Evolutionary conservation across 2,329 filamentous ascomycete species (phyloP).

Genomic region (Scleromitrula shiraiana): DNA sequence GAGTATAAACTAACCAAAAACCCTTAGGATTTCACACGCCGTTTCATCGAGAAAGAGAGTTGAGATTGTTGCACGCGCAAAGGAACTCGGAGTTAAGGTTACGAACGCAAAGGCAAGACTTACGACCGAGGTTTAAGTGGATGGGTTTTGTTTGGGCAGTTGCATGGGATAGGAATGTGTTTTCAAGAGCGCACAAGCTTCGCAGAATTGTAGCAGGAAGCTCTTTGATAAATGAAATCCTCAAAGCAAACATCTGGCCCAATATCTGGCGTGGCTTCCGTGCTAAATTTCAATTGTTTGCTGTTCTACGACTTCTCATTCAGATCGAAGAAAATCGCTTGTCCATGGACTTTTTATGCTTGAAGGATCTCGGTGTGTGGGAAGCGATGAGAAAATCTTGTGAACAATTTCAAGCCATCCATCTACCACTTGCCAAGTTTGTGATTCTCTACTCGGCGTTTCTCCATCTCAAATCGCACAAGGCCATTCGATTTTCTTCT

Average conservation of each 20-base stretch:
- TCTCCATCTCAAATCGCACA: no score
- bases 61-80: constrained; percentile 93
- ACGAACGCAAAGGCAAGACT: constrained; percentile 99
- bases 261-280: neutral
- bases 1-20: constrained; percentile 31
- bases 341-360: no score
- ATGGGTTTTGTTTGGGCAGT: constrained; percentile 27
- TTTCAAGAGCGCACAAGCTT: constrained; percentile 27
- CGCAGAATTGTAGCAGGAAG: constrained; percentile 28
- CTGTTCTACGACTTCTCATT: no score
- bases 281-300: neutral
- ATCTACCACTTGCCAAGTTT: no score
- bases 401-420: no score
- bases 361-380: no score
- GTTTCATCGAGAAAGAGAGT: constrained; percentile 98
- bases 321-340: no score
- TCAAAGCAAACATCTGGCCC: constrained; percentile 13
- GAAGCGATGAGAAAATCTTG: no score
- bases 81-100: constrained; percentile 98
- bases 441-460: no score
- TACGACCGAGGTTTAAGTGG: constrained; percentile 73
- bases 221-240: constrained; percentile 29
- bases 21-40: constrained; percentile 81
- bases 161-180: constrained; percentile 29
- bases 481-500: no score